A percentile compares a stretch with the other conserved stretches of the same genome.
Conservation (phyloP, 2,329 filamentous ascomycete species). For the Pezicula carpinea region DNA sequence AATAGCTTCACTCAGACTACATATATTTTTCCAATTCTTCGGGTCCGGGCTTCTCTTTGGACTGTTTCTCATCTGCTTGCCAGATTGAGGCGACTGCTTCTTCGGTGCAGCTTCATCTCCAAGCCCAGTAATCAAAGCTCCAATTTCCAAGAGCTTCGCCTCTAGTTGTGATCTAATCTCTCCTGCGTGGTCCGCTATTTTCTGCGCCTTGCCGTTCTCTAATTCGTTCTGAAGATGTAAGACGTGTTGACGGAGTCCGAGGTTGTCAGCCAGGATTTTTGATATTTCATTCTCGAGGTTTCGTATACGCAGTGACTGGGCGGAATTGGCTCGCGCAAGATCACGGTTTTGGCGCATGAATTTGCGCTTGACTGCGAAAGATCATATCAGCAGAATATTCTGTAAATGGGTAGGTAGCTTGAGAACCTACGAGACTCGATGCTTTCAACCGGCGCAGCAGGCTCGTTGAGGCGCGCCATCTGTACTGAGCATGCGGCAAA, state of each 20-base stretch:
- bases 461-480: constrained; percentile 81
- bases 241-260: constrained; percentile 66
- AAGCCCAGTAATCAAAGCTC: constrained; percentile 60
- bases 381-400: constrained; percentile 7
- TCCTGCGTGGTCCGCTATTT: constrained; percentile 61
- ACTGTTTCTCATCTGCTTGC: constrained; percentile 29
- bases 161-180: constrained; percentile 69
- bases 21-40: constrained; percentile 45
- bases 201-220: constrained; percentile 53
- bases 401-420: constrained; percentile 3
- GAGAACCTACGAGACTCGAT: constrained; percentile 63
- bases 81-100: constrained; percentile 37
- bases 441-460: constrained; percentile 61
- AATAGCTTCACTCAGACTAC: constrained; percentile 29
- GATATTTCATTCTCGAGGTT: constrained; percentile 72
- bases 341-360: constrained; percentile 82
- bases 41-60: constrained; percentile 44
- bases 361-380: constrained; percentile 62
- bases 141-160: constrained; percentile 67
- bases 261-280: constrained; percentile 72
- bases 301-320: constrained; percentile 72
- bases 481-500: constrained; percentile 23
- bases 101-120: constrained; percentile 55
- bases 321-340: constrained; percentile 73
- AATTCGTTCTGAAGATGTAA: constrained; percentile 65